Conservation (phyloP, 352 stramenopile species). For the Globisporangium recalcitrans region DNA sequence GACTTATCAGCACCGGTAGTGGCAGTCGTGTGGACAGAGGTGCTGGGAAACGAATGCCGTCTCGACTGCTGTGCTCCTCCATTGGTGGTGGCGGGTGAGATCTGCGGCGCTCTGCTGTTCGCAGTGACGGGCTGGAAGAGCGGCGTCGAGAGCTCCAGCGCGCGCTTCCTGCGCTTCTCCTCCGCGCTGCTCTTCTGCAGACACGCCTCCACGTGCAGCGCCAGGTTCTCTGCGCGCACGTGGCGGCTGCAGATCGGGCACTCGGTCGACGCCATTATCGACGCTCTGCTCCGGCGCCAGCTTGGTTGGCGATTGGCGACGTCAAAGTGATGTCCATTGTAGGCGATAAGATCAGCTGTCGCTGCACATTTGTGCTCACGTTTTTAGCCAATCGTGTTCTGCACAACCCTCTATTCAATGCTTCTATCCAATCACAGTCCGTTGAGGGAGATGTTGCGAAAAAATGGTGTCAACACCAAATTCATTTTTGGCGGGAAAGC, state of each 20-base stretch:
- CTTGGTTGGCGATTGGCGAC: not conserved
- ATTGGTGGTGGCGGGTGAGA: not conserved
- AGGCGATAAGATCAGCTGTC: not conserved
- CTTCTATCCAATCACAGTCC: not conserved
- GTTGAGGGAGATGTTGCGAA: not conserved
- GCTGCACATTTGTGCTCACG: not conserved
- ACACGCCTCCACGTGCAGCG: conserved; percentile 71
- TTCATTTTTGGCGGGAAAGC: not conserved
- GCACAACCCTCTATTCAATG: not conserved
- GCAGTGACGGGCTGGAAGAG: conserved; percentile 10
- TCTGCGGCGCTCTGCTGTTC: not conserved
- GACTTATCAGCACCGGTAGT: not conserved
- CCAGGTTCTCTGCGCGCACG: conserved; percentile 67
- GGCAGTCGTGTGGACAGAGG: not conserved
- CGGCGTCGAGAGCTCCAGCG: conserved; percentile 8
- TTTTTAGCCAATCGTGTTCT: not conserved
- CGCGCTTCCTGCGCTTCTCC: conserved; percentile 19
- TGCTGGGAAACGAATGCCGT: conserved; percentile 11
- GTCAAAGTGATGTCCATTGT: too few species aligned
- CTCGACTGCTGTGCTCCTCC: conserved; percentile 4
- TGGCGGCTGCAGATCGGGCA: conserved; percentile 79
- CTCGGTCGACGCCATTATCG: conserved; percentile 27
- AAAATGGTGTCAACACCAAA: not conserved
- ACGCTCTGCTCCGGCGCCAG: not conserved
- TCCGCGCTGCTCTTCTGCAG: conserved; percentile 25